Evolutionary conservation across 345 rosid genomes (phyloP).

Genomic region (Reutealis trisperma): DNA sequence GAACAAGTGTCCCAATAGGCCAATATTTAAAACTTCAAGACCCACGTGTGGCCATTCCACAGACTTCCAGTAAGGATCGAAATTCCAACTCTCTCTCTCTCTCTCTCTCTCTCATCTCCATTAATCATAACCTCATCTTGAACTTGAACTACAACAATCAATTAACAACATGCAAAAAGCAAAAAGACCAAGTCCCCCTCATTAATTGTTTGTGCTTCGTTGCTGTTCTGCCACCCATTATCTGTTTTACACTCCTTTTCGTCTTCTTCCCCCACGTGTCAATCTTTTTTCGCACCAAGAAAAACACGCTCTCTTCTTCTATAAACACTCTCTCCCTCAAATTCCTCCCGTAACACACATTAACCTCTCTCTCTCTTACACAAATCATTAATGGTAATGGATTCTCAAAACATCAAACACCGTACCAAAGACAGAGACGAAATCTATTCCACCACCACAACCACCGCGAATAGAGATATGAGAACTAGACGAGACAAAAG

Average conservation of each 20-base stretch:
- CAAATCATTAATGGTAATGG: slow-evolving; percentile 33
- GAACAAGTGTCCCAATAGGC: too few relatives aligned
- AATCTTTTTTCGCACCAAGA: slow-evolving; percentile 7
- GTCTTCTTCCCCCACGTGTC: slow-evolving; percentile 44
- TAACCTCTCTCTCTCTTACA: not conserved
- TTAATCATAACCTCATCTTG: too few relatives aligned
- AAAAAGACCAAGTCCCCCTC: not conserved
- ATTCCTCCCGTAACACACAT: slow-evolving; percentile 6
- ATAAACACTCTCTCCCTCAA: slow-evolving; percentile 10
- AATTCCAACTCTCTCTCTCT: too few relatives aligned
- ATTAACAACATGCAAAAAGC: not conserved
- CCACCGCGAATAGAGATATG: slow-evolving; percentile 17
- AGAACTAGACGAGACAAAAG: slow-evolving; percentile 37
- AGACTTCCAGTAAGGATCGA: too few relatives aligned
- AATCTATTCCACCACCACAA: slow-evolving; percentile 11
- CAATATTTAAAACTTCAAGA: too few relatives aligned
- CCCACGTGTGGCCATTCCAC: too few relatives aligned
- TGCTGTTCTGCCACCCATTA: slow-evolving; percentile 21
- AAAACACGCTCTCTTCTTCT: not conserved
- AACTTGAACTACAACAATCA: too few relatives aligned
- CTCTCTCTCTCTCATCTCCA: too few relatives aligned
- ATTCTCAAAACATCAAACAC: slow-evolving; percentile 55
- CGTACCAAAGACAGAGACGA: slow-evolving; percentile 41
- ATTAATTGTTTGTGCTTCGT: not conserved
- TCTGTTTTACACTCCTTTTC: slow-evolving; percentile 14